phyloP scores from a whole-genome alignment of 2,329 filamentous ascomycete species.

The Fusarium longipes region DNA sequence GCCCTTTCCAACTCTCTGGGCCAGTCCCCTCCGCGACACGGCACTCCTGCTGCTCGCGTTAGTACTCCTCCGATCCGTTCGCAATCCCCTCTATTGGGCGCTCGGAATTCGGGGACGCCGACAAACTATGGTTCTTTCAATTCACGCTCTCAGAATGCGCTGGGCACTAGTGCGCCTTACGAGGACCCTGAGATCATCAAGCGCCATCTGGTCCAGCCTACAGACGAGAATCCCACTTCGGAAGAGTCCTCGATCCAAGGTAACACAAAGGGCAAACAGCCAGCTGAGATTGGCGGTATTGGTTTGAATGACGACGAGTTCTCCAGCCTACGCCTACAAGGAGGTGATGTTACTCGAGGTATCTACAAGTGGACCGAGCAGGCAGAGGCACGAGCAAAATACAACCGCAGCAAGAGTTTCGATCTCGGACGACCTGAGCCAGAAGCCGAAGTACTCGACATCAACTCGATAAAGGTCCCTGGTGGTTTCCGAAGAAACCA shows the following conservation, averaged over 20 bases:
- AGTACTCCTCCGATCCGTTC: constrained; percentile 64
- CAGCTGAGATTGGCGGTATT: constrained; percentile 52
- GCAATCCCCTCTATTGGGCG: constrained; percentile 55
- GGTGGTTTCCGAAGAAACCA: constrained; percentile 95
- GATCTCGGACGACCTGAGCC: constrained; percentile 80
- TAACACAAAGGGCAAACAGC: constrained; percentile 65
- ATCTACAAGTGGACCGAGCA: constrained; percentile 98
- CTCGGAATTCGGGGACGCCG: constrained; percentile 61
- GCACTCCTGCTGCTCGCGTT: constrained; percentile 67
- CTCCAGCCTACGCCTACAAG: constrained; percentile 91
- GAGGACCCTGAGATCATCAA: constrained; percentile 94
- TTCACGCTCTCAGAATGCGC: constrained; percentile 67
- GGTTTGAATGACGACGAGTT: constrained; percentile 81
- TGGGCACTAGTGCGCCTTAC: constrained; percentile 66
- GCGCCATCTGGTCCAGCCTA: constrained; percentile 83
- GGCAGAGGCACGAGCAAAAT: constrained; percentile 75
- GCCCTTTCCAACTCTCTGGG: constrained; percentile 83
- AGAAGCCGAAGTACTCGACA: constrained; percentile 83
- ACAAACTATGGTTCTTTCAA: constrained; percentile 91
- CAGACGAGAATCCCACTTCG: constrained; percentile 58
- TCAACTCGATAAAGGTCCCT: constrained; percentile 90
- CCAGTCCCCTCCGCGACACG: constrained; percentile 75
- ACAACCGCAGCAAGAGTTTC: constrained; percentile 89
- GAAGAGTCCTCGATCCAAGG: constrained; percentile 60
- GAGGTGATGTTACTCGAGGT: constrained; percentile 91